These are phyloP conservation scores for Tricholoma sp. DNA, from an alignment of 768 basidiomycete species.

Conservation along the genomic window DNA sequence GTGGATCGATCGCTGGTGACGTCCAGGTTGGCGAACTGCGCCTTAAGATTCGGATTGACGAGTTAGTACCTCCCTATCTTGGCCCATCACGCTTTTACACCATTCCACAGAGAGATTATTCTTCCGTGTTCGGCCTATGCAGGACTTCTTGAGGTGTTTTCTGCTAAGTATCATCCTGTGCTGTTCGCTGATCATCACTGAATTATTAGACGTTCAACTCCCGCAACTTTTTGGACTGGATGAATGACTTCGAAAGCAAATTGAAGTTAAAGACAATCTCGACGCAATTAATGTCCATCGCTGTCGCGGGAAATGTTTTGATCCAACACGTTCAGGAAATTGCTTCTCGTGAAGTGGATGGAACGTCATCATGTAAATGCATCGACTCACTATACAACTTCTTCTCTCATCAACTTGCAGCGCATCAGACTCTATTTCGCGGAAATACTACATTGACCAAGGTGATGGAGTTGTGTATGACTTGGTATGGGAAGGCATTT, in stretches of 20 bases:
- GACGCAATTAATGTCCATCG: conserved; percentile 59
- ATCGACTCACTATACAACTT: background rate
- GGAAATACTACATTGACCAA: conserved; percentile 67
- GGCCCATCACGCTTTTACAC: conserved; percentile 6
- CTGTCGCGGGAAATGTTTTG: conserved; percentile 59
- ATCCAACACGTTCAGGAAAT: conserved; percentile 67
- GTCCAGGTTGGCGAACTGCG: conserved; percentile 72
- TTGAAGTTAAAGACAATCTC: conserved; percentile 62
- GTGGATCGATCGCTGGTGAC: conserved; percentile 41
- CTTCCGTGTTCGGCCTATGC: conserved; percentile 63
- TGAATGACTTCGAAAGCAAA: conserved; percentile 62
- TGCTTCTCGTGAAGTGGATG: conserved; percentile 66
- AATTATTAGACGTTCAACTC: conserved; percentile 42
- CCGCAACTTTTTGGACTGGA: conserved; percentile 70
- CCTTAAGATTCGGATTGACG: conserved; percentile 68
- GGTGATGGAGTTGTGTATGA: conserved; percentile 76
- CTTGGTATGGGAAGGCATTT: conserved; percentile 75
- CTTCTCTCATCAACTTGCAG: conserved; percentile 29
- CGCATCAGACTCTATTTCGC: conserved; percentile 70
- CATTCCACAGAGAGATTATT: conserved; percentile 61
- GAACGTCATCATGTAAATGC: conserved; percentile 55
- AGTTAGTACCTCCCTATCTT: conserved; percentile 40
- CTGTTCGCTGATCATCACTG: background rate
- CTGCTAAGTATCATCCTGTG: background rate
- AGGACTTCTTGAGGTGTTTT: conserved; percentile 51